Percentiles rank a stretch among this genome's conserved stretches.
These are phyloP conservation scores for Arachis stenosperma DNA, from an alignment of 306 rosid species.

Conservation along the genomic window DNA sequence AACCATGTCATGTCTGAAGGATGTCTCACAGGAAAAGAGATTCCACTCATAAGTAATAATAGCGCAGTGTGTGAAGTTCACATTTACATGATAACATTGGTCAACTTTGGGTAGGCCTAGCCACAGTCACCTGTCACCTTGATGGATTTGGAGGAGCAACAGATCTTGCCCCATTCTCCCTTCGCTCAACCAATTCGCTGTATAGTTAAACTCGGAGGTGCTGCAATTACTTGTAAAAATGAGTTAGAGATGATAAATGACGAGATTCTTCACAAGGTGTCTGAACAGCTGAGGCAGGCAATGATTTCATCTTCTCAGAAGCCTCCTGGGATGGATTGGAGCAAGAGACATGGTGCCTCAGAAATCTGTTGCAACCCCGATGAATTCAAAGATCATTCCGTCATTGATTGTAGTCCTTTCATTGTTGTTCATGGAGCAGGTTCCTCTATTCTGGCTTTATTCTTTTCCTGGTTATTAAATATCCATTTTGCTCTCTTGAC, in stretches of 20 bases:
- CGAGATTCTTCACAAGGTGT: conserved; percentile 66
- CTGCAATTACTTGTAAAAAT: conserved; percentile 89
- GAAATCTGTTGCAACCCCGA: conserved; percentile 50
- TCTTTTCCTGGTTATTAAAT: background rate
- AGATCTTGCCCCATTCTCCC: conserved; percentile 24
- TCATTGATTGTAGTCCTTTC: conserved; percentile 53
- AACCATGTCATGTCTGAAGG: no score
- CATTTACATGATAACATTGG: no score
- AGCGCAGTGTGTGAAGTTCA: no score
- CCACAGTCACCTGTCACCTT: no score
- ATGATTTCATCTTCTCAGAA: conserved; percentile 58
- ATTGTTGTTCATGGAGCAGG: conserved; percentile 99
- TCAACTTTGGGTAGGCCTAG: conserved; percentile 1
- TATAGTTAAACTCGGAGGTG: conserved; percentile 91
- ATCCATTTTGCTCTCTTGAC: conserved; percentile 7
- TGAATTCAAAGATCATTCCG: conserved; percentile 55
- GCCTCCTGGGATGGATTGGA: conserved; percentile 95
- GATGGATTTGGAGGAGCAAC: no score
- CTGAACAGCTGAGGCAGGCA: conserved; percentile 75
- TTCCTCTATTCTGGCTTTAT: conserved; percentile 36
- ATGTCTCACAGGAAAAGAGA: no score
- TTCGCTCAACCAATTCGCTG: conserved; percentile 67
- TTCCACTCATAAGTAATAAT: no score
- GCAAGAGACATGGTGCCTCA: conserved; percentile 66
- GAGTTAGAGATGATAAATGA: conserved; percentile 80